These are phyloP conservation scores for Rhododendron simsii DNA, from an alignment of 148 eudicot genomes.

Conservation along the genomic window DNA sequence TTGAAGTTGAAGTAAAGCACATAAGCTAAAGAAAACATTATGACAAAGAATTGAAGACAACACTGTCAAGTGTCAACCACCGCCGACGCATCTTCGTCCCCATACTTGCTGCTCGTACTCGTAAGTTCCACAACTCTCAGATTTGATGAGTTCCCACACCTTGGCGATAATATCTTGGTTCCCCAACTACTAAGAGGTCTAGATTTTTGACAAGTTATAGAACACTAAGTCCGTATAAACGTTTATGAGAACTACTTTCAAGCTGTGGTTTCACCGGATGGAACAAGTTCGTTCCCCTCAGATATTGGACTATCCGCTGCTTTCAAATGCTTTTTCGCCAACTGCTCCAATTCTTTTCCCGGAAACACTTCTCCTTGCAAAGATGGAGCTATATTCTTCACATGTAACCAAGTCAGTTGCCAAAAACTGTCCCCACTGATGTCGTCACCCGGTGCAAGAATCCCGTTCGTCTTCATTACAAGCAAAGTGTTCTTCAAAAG, in stretches of 20 bases:
- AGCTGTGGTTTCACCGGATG: not conserved
- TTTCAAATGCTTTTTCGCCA: not conserved
- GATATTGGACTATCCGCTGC: not conserved
- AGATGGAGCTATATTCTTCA: conserved; percentile 56
- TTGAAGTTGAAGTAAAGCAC: not conserved
- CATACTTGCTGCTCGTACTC: not conserved
- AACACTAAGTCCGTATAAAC: not conserved
- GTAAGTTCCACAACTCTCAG: not conserved
- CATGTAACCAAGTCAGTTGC: conserved; percentile 77
- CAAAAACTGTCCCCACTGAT: conserved; percentile 65
- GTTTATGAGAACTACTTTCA: not conserved
- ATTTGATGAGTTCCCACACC: not conserved
- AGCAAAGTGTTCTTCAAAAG: conserved; percentile 55
- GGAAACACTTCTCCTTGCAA: conserved; percentile 60
- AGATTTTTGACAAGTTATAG: not conserved
- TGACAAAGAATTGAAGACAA: not conserved
- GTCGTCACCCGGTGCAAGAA: conserved; percentile 54
- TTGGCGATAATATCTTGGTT: not conserved
- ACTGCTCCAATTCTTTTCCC: conserved; percentile 18
- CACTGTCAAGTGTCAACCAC: not conserved
- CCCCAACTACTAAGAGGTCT: not conserved
- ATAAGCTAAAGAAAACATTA: not conserved
- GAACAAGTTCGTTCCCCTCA: not conserved
- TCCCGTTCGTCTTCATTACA: conserved; percentile 58
- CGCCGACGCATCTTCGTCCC: not conserved